These are phyloP conservation scores for Podospora conica DNA, from an alignment of 495 filamentous ascomycete species.

Conservation along the genomic window DNA sequence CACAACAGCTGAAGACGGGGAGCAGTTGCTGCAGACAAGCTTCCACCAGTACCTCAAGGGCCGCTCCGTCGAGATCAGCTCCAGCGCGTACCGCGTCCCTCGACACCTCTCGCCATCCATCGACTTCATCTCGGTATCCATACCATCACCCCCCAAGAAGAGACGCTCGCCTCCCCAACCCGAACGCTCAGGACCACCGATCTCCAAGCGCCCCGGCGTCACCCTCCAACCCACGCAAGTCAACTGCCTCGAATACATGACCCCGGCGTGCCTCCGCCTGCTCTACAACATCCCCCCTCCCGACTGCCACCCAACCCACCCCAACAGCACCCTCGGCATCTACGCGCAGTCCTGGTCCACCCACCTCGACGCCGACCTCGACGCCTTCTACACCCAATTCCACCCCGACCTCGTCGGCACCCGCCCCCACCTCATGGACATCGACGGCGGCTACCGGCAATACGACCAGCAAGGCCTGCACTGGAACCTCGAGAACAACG, in stretches of 20 bases:
- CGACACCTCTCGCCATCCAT: background rate
- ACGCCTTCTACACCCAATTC: background rate
- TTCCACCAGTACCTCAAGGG: background rate
- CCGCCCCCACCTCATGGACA: background rate
- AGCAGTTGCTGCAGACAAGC: background rate
- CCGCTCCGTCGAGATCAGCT: background rate
- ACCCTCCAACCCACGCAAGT: background rate
- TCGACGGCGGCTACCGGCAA: background rate
- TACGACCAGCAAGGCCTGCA: background rate
- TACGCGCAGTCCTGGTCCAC: background rate
- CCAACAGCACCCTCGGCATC: conserved; percentile 18
- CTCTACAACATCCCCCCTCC: conserved; percentile 43
- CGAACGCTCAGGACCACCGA: background rate
- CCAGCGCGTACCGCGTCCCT: background rate
- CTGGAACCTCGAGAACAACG: background rate
- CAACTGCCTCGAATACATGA: conserved; percentile 45
- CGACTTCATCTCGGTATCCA: background rate
- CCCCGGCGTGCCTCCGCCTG: conserved; percentile 52
- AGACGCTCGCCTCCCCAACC: background rate
- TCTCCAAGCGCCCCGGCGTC: background rate
- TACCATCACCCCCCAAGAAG: background rate
- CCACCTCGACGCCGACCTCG: background rate
- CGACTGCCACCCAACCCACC: background rate
- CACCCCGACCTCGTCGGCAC: background rate
- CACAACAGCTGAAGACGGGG: background rate